Percentiles rank a stretch among this genome's conserved stretches.
Conservation (phyloP, 345 rosid species). For the Cardiospermum halicacabum region DNA sequence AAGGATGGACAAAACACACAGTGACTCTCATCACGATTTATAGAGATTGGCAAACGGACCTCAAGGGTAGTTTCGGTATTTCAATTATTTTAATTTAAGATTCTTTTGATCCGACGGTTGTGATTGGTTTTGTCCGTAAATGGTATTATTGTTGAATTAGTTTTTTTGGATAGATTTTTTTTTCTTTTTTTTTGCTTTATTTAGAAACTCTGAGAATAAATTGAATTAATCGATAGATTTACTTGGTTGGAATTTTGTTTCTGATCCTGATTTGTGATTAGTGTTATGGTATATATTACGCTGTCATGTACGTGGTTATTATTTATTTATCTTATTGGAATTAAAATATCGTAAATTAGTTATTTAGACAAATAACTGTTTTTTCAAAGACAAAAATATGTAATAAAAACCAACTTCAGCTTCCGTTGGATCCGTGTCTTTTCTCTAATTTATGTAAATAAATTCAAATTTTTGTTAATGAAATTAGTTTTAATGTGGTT, state of each 20-base stretch:
- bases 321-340: no score
- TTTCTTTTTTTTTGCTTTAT: neutral
- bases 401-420: no score
- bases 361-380: no score
- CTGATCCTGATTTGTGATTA: neutral
- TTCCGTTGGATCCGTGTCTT: no score
- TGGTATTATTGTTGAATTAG: neutral
- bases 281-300: neutral
- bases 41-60: neutral
- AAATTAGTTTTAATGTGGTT: no score
- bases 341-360: no score
- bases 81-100: neutral
- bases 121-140: neutral
- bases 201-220: no score
- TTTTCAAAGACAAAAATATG: no score
- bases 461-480: no score
- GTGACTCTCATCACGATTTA: slow-evolving; percentile 7
- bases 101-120: slow-evolving; percentile 2
- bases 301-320: no score
- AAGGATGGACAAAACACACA: neutral
- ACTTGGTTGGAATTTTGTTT: neutral
- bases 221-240: no score
- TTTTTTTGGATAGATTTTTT: neutral
- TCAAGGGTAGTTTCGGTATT: slow-evolving; percentile 12
- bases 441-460: no score